Evolutionary conservation across 208 protist genomes (phyloP).

Genomic region (Leishmania aethiopica): DNA sequence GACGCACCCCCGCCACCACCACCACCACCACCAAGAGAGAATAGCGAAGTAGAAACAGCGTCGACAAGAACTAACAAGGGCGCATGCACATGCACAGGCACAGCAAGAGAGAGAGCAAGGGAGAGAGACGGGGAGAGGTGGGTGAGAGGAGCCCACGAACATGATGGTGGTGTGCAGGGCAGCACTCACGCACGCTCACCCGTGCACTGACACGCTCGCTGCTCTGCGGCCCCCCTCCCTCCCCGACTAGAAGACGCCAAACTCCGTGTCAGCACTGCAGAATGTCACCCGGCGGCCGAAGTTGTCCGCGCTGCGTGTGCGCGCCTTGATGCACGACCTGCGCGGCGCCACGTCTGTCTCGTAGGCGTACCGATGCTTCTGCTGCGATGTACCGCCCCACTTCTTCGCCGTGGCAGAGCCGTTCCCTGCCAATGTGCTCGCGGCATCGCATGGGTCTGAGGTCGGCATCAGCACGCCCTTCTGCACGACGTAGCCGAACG

Average conservation of each 20-base stretch:
- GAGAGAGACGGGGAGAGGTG: neutral
- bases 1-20: too few relatives aligned
- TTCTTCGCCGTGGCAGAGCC: neutral
- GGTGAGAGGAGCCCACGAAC: neutral
- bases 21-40: neutral
- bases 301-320: neutral
- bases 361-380: slow-evolving; percentile 20
- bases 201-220: neutral
- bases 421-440: neutral
- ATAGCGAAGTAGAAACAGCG: neutral
- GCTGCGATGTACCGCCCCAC: neutral
- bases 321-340: slow-evolving; percentile 8
- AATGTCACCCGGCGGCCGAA: slow-evolving; percentile 34
- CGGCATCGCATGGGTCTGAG: neutral
- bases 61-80: neutral
- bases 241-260: slow-evolving; percentile 55
- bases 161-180: neutral
- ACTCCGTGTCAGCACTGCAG: slow-evolving; percentile 52
- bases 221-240: too few relatives aligned
- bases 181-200: neutral
- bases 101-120: neutral
- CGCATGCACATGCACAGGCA: neutral
- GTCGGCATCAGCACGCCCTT: slow-evolving; percentile 31
- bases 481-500: slow-evolving; percentile 18
- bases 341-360: slow-evolving; percentile 1